Percentiles rank a stretch among this genome's conserved stretches.
These are phyloP conservation scores for Huntiella decipiens DNA, from an alignment of 2,329 filamentous ascomycete species.

Conservation along the genomic window DNA sequence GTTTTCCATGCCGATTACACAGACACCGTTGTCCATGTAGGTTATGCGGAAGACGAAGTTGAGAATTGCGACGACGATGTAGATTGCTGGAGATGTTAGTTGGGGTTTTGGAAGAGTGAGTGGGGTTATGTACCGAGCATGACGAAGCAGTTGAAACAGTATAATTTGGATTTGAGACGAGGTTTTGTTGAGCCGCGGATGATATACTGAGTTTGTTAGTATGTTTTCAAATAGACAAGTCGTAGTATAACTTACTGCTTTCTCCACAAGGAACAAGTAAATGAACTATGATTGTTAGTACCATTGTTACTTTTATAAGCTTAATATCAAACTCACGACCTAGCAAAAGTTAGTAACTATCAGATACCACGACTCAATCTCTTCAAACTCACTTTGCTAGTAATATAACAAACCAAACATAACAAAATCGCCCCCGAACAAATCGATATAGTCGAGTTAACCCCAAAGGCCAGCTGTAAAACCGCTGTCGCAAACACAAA, in stretches of 20 bases:
- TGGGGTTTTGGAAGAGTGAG: neutral
- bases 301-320: neutral
- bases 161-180: constrained; percentile 37
- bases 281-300: constrained; percentile 24
- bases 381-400: constrained; percentile 33
- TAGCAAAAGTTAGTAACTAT: constrained; percentile 3
- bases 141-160: constrained; percentile 40
- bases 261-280: constrained; percentile 47
- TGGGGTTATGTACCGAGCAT: constrained; percentile 19
- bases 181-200: constrained; percentile 32
- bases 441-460: constrained; percentile 29
- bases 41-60: constrained; percentile 44
- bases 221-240: too few species aligned
- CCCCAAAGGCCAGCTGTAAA: constrained; percentile 35
- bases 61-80: constrained; percentile 29
- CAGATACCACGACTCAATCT: neutral
- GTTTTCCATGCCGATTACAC: constrained; percentile 42
- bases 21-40: constrained; percentile 33
- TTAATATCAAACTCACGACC: constrained; percentile 4
- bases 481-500: constrained; percentile 40
- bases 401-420: constrained; percentile 42
- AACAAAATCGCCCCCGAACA: constrained; percentile 41
- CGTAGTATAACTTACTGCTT: constrained; percentile 27
- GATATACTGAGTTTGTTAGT: constrained; percentile 26
- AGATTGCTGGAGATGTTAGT: constrained; percentile 15